Evolutionary conservation across 805 yeast genomes (phyloP), one percentile per base, ranked within the genome.

Genomic region (Candida endomychidarum): DNA sequence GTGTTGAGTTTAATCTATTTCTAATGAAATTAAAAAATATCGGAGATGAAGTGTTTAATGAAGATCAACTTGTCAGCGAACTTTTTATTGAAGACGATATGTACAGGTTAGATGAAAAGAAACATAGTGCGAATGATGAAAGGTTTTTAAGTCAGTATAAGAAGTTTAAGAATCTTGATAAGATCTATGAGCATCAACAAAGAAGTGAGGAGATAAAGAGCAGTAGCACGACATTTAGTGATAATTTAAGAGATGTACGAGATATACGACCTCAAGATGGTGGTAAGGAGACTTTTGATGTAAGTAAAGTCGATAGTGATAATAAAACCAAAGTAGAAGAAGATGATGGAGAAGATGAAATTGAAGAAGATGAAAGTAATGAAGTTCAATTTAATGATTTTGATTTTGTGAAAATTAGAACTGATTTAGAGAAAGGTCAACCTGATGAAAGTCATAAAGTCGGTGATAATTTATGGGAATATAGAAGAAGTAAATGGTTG

Each of bases 401-500:
- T 8, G 62, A 65, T 41, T 46, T 63, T 16, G 47, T 45, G 33
- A 49, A 50, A 38, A 41, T 65, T 29, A 53, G 65, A 35, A 42
- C 55, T 41, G 74, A 53, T 43, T 58, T 41, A 20, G 74, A n/a
- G n/a, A n/a, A n/a, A n/a, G n/a, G n/a, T n/a, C n/a, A n/a, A n/a
- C n/a, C 65, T 38, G 50, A 58, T 4, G 30, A 33, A 11, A 7
- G 23, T 3, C 3, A 8, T 10, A 10, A 21, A 6, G 39, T 71
- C 3, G 93, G 88, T 7, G 74, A 74, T 28, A 63, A 62, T 9
- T 69, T 85, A 31, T 90, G 96, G 96, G 74, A 76, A 37, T 61
- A 69, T 34, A 77, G 88, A 42, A 73, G 96, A 41, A 57, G 65
- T 7, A 72, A 78, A 43, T 90, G 97, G 97, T 56, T 77, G 14